These are phyloP conservation scores for Phaeosphaeriaceae sp. DNA, from an alignment of 2,329 filamentous ascomycete genomes.

Conservation along the genomic window DNA sequence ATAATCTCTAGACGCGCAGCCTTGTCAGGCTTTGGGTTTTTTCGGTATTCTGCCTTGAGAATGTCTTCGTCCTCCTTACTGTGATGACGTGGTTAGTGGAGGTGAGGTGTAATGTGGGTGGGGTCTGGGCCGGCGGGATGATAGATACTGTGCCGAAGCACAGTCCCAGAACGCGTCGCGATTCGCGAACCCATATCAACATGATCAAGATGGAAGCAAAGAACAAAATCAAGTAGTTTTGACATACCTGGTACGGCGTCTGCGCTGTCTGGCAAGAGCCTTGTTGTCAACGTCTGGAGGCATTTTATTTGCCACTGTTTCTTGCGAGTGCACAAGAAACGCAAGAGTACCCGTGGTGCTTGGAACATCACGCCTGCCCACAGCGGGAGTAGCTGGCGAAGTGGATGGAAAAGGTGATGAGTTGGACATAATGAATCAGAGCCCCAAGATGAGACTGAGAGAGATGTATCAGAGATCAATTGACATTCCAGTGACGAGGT, in stretches of 20 bases:
- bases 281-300: constrained; percentile 66
- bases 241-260: constrained; percentile 66
- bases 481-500: constrained; percentile 15
- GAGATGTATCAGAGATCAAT: constrained; percentile 12
- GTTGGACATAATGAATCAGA: constrained; percentile 22
- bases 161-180: constrained; percentile 39
- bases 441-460: constrained; percentile 5
- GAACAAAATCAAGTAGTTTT: constrained; percentile 5
- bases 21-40: constrained; percentile 91
- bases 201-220: constrained; percentile 18
- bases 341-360: constrained; percentile 51
- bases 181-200: constrained; percentile 21
- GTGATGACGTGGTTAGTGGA: constrained; percentile 34
- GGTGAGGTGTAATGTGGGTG: constrained; percentile 25
- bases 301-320: constrained; percentile 62
- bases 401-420: constrained; percentile 36
- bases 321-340: constrained; percentile 66
- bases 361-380: constrained; percentile 26
- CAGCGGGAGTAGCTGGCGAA: constrained; percentile 22
- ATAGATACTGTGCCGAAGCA: constrained; percentile 27
- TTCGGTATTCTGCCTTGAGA: constrained; percentile 82
- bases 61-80: constrained; percentile 79
- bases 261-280: constrained; percentile 64
- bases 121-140: constrained; percentile 24
- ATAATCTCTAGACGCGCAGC: constrained; percentile 83